A percentile compares a stretch with the other conserved stretches of the same genome.
Conservation (phyloP, 2,329 filamentous ascomycete species). For the Aspergillus novoparasiticus region DNA sequence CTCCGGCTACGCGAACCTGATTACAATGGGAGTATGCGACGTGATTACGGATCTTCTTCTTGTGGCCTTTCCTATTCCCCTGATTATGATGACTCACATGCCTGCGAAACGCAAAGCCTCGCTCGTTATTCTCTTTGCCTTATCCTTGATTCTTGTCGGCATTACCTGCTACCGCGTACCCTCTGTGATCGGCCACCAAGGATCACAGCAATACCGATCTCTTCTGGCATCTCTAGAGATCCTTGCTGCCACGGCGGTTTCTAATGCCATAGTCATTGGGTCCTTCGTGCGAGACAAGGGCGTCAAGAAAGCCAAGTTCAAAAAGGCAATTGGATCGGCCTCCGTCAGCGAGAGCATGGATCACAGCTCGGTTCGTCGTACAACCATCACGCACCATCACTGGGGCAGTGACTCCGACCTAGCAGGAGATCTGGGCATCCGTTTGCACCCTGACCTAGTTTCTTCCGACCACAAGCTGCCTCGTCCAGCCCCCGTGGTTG, state of each 20-base stretch:
- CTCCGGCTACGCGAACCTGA: constrained; percentile 80
- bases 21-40: constrained; percentile 88
- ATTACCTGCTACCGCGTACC: constrained; percentile 83
- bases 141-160: constrained; percentile 77
- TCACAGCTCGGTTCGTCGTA: constrained; percentile 39
- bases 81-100: constrained; percentile 81
- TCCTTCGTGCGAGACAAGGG: constrained; percentile 91
- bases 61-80: constrained; percentile 84
- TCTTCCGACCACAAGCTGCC: constrained; percentile 36
- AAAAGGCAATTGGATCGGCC: constrained; percentile 43
- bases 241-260: constrained; percentile 80
- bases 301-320: constrained; percentile 84
- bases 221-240: constrained; percentile 89
- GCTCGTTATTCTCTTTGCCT: constrained; percentile 77
- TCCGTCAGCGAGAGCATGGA: constrained; percentile 54
- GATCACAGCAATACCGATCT: constrained; percentile 83
- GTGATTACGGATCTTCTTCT: constrained; percentile 86
- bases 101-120: constrained; percentile 74
- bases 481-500: constrained; percentile 42
- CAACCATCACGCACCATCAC: constrained; percentile 67
- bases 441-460: constrained; percentile 57
- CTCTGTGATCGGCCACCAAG: constrained; percentile 69
- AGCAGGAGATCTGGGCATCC: constrained; percentile 75
- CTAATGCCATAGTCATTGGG: constrained; percentile 86
- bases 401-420: constrained; percentile 94